Percentiles rank a stretch among this genome's conserved stretches.
These are phyloP conservation scores for Uncinocarpus reesii DNA, from an alignment of 2,329 filamentous ascomycete genomes.

Conservation along the genomic window DNA sequence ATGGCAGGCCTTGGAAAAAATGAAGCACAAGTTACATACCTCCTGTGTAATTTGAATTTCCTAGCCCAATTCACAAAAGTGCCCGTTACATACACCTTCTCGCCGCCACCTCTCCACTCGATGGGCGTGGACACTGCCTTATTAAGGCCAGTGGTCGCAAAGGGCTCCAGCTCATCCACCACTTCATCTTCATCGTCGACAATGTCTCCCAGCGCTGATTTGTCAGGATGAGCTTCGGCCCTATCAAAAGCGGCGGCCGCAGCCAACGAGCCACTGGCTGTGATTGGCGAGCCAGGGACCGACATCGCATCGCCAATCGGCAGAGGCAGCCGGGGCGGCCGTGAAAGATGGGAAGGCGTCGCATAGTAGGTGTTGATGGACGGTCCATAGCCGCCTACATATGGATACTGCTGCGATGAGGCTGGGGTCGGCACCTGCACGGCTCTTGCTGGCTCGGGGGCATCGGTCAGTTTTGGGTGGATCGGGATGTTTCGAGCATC, in stretches of 20 bases:
- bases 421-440: slow-evolving; percentile 28
- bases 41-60: slow-evolving; percentile 75
- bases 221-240: slow-evolving; percentile 43
- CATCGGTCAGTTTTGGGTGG: slow-evolving; percentile 3
- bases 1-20: not conserved
- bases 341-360: slow-evolving; percentile 34
- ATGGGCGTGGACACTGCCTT: slow-evolving; percentile 74
- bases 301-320: slow-evolving; percentile 88
- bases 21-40: slow-evolving; percentile 50
- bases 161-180: slow-evolving; percentile 59
- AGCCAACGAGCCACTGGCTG: slow-evolving; percentile 53
- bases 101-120: slow-evolving; percentile 72
- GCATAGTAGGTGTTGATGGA: slow-evolving; percentile 41
- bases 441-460: slow-evolving; percentile 30
- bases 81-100: slow-evolving; percentile 91
- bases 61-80: slow-evolving; percentile 97
- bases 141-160: slow-evolving; percentile 56
- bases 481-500: slow-evolving; percentile 20
- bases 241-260: slow-evolving; percentile 23
- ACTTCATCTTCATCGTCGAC: slow-evolving; percentile 58
- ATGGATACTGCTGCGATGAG: slow-evolving; percentile 16
- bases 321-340: slow-evolving; percentile 78
- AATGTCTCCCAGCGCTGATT: slow-evolving; percentile 45
- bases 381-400: slow-evolving; percentile 35
- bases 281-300: slow-evolving; percentile 80